Evolutionary conservation across 495 filamentous ascomycete species (phyloP), one percentile per base, ranked within the genome.

Genomic region (Thozetella sp.): DNA sequence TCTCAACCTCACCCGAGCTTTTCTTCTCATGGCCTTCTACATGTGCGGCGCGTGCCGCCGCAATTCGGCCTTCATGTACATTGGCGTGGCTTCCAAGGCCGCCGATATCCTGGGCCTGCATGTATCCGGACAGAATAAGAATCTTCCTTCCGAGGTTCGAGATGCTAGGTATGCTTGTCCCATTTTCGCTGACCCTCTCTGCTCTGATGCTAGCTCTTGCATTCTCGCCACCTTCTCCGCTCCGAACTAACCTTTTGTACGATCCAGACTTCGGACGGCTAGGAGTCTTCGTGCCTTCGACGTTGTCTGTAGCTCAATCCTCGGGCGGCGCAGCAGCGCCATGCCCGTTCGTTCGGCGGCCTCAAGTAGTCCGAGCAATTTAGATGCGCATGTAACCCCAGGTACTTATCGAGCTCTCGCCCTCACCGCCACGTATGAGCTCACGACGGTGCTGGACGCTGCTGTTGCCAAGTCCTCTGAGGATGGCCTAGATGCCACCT

Each of bases 151-250:
- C 4, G 43, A 48, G 20, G 43, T 48, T 10, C 43, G 43, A 11
- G 43, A 48, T 19, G 43, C 43, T n/a, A 48, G 43, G 43, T 48
- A 48, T n/a, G n/a, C n/a, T n/a, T n/a, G n/a, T n/a, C n/a, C n/a
- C n/a, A n/a, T n/a, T n/a, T n/a, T n/a, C n/a, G n/a, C n/a, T n/a
- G n/a, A n/a, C n/a, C n/a, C n/a, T n/a, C n/a, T n/a, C n/a, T n/a
- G n/a, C n/a, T n/a, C n/a, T n/a, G 17, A 9, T 17, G 30, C 30
- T 37, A 37, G 17, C 30, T 17, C 30, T 37, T 37, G 6, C 30
- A 6, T 37, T 37, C 17, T 37, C 9, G 30, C 17, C 17, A 9
- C 30, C 30, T 37, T 48, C 43, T 10, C n/a, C n/a, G n/a, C n/a
- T n/a, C n/a, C n/a, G n/a, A n/a, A n/a, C n/a, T n/a, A n/a, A n/a